A percentile compares a stretch with the other conserved stretches of the same genome.
phyloP scores from a whole-genome alignment of 2,329 filamentous ascomycete genomes.

The Pleomassaria siparia region DNA sequence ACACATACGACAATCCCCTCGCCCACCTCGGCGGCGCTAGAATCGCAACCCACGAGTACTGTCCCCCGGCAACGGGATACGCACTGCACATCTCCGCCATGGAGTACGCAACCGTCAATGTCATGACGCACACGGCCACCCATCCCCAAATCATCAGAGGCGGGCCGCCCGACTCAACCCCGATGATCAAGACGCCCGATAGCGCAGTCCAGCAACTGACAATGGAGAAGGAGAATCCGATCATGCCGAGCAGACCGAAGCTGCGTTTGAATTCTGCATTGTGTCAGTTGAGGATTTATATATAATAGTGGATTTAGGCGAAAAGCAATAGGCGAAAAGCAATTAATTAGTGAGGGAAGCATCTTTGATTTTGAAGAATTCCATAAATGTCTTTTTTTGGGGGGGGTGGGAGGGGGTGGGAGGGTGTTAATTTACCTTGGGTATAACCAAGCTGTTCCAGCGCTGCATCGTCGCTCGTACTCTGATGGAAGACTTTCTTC shows the following conservation, averaged over 20 bases:
- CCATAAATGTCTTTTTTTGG: too few relatives aligned
- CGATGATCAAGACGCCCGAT: constrained; percentile 58
- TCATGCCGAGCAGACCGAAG: constrained; percentile 59
- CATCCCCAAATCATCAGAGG: constrained; percentile 63
- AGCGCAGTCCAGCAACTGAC: constrained; percentile 62
- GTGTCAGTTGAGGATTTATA: not conserved
- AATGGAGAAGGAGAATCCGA: constrained; percentile 61
- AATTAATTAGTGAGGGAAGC: constrained; percentile 1
- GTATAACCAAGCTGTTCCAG: constrained; percentile 46
- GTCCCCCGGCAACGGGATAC: constrained; percentile 59
- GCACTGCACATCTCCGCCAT: constrained; percentile 62
- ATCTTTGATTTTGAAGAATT: not conserved
- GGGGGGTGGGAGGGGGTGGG: not conserved
- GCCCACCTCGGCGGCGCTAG: constrained; percentile 51
- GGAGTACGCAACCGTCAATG: constrained; percentile 57
- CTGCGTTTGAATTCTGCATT: constrained; percentile 57
- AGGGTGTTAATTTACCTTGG: constrained; percentile 31
- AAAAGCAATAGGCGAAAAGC: not conserved
- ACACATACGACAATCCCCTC: constrained; percentile 41
- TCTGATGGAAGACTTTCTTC: constrained; percentile 25
- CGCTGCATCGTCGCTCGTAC: constrained; percentile 40
- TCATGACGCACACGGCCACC: constrained; percentile 54
- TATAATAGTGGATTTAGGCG: not conserved
- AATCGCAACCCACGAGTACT: constrained; percentile 61
- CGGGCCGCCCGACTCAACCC: constrained; percentile 57